A percentile compares a stretch with the other conserved stretches of the same genome.
These are phyloP conservation scores for Cyberlindnera mississippiensis DNA, from an alignment of 805 yeast species.

Conservation along the genomic window DNA sequence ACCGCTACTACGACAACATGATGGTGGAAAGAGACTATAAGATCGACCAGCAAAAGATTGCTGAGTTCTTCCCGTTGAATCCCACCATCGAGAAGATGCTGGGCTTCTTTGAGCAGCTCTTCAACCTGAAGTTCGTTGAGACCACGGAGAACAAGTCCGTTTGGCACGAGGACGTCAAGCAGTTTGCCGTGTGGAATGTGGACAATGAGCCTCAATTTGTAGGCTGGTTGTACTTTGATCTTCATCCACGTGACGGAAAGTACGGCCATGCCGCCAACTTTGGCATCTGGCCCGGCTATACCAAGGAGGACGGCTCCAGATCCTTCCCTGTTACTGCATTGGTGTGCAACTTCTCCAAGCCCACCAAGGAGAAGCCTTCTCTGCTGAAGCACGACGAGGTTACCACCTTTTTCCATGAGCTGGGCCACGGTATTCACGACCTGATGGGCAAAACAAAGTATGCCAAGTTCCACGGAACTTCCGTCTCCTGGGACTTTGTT, in stretches of 20 bases:
- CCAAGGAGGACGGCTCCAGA: conserved; percentile 44
- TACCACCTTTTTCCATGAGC: conserved; percentile 82
- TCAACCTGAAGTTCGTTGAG: conserved; percentile 63
- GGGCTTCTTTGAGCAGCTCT: conserved; percentile 61
- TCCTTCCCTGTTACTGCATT: conserved; percentile 69
- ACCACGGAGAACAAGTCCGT: conserved; percentile 36
- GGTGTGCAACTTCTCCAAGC: conserved; percentile 82
- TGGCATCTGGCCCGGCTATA: conserved; percentile 58
- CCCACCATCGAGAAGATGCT: conserved; percentile 68
- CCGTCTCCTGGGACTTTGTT: conserved; percentile 81
- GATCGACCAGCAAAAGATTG: conserved; percentile 66
- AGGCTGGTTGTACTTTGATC: conserved; percentile 77
- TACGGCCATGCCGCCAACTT: conserved; percentile 89
- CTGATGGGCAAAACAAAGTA: conserved; percentile 62
- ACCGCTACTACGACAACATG: conserved; percentile 59
- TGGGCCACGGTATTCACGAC: conserved; percentile 87
- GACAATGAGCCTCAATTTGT: conserved; percentile 54
- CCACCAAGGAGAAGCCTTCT: conserved; percentile 65
- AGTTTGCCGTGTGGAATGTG: conserved; percentile 65
- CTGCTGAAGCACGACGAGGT: conserved; percentile 75
- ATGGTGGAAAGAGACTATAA: conserved; percentile 63
- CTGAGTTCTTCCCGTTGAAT: conserved; percentile 76
- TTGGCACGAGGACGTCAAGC: conserved; percentile 81
- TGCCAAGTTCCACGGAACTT: conserved; percentile 67
- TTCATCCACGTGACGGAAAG: conserved; percentile 83